Evolutionary conservation across 2,329 filamentous ascomycete species (phyloP).

Genomic region (Bipolaris sorokiniana): DNA sequence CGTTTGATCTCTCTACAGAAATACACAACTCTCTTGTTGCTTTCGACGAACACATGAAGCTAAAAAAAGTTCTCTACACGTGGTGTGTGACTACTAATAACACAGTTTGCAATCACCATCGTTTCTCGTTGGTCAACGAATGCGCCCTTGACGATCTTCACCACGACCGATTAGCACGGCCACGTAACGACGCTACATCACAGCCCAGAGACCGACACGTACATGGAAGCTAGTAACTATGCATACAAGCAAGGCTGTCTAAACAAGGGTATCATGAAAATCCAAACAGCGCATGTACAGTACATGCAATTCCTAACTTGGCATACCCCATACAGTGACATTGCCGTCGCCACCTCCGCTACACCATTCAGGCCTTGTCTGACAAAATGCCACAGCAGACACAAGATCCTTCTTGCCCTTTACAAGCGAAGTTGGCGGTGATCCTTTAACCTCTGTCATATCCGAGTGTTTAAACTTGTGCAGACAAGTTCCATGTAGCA

Average conservation of each 20-base stretch:
- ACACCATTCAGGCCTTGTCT: slow-evolving; percentile 54
- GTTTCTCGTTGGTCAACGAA: too few species aligned
- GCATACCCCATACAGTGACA: slow-evolving; percentile 46
- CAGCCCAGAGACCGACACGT: neutral
- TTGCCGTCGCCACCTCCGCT: slow-evolving; percentile 58
- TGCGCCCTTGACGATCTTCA: too few species aligned
- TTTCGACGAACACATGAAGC: neutral
- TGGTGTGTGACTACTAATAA: neutral
- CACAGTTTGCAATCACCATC: too few species aligned
- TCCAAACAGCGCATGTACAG: neutral
- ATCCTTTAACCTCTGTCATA: slow-evolving; percentile 35
- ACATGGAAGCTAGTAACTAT: neutral
- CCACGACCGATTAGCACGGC: too few species aligned
- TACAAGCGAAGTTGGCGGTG: slow-evolving; percentile 40
- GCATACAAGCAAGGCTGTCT: neutral
- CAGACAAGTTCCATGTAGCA: slow-evolving; percentile 72
- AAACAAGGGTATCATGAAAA: slow-evolving; percentile 8
- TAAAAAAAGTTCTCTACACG: neutral
- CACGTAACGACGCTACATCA: neutral
- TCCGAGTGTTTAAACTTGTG: slow-evolving; percentile 62
- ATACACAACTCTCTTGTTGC: too few species aligned
- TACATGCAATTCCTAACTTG: neutral
- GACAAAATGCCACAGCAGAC: slow-evolving; percentile 56
- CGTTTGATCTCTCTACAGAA: neutral
- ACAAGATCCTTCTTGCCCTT: slow-evolving; percentile 54